Conservation (phyloP, 441 rosid species). For the Gossypium davidsonii region DNA sequence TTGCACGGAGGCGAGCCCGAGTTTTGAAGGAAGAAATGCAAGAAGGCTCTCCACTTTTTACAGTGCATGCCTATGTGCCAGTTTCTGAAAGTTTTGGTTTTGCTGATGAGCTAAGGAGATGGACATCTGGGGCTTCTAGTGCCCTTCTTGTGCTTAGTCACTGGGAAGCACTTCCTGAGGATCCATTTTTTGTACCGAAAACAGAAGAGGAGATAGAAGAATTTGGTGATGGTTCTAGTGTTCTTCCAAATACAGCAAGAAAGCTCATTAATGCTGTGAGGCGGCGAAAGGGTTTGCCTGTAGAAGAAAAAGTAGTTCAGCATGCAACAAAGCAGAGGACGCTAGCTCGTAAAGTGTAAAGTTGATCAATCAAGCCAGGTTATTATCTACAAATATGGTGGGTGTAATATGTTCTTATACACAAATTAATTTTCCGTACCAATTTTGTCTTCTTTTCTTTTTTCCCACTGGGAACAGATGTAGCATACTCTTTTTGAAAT, state of each 20-base stretch:
- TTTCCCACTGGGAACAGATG: background rate
- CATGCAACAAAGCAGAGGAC: conserved; percentile 91
- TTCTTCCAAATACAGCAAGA: conserved; percentile 75
- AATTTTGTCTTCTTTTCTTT: background rate
- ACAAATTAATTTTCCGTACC: background rate
- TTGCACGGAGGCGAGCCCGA: conserved; percentile 67
- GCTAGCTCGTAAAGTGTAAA: conserved; percentile 76
- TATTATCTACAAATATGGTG: background rate
- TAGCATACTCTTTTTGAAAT: background rate
- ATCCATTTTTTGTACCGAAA: conserved; percentile 86
- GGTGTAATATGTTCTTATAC: background rate
- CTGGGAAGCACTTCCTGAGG: conserved; percentile 84
- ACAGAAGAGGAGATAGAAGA: conserved; percentile 92
- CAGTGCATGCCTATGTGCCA: conserved; percentile 73
- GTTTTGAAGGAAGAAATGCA: conserved; percentile 92
- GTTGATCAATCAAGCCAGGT: background rate
- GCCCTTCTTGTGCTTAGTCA: conserved; percentile 90
- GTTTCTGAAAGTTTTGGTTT: conserved; percentile 91
- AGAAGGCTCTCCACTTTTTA: conserved; percentile 78
- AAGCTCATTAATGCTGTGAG: conserved; percentile 82
- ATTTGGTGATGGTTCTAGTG: conserved; percentile 90
- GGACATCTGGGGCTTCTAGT: conserved; percentile 86
- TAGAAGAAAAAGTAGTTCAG: conserved; percentile 87
- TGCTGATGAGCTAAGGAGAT: conserved; percentile 73
- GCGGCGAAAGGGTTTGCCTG: conserved; percentile 78